Base-by-base conservation (phyloP, 2,329 filamentous ascomycete species). In the Helotiales sp. region DNA sequence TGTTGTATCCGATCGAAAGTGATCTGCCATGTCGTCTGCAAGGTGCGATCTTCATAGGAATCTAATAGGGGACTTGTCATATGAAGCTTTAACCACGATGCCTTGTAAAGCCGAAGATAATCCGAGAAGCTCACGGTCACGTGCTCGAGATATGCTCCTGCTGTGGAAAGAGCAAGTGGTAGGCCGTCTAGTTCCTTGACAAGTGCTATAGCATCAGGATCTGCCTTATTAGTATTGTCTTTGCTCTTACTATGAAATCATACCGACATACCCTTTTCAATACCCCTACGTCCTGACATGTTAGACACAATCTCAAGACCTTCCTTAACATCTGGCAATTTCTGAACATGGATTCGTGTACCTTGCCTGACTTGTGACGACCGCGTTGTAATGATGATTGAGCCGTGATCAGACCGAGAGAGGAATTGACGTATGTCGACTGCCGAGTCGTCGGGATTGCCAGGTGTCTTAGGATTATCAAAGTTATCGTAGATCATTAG, bases 231-330 rank as follows among this genome's bases (percentile, higher is more conserved):
- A 66, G 55, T 64, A 65, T 64, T 40, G 17, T 58, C 13, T 60
- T 63, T 49, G 49, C 26, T 49, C 24, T 40, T 37, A 63, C 43
- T 65, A 61, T 65, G 24, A 61, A 61, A 62, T 64, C 52, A 58
- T 65, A 67, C 30, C 15, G 24, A 70, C 57, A 68, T 67, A 77
- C 73, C 40, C 40, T 45, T 45, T 45, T 45, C 17, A 45, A 45
- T 45, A 20, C 17, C 40, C 17, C 17, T 45, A 45, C 40, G 40
- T 45, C 40, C 40, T 45, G 17, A 45, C 17, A 45, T 20, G 17
- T 45, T 45, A 45, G 17, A 45, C 40, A 45, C 3, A n/a, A 45
- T 45, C 40, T 45, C 40, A n/a, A 45, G 17, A 45, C 40, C 40
- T 45, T 45, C 40, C 40, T 17, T 45, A 20, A 45, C 17, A 45